Percentiles rank a stretch among this genome's conserved stretches.
Evolutionary conservation across 208 protist genomes (phyloP).

Genomic region (Porcisia hertigi): DNA sequence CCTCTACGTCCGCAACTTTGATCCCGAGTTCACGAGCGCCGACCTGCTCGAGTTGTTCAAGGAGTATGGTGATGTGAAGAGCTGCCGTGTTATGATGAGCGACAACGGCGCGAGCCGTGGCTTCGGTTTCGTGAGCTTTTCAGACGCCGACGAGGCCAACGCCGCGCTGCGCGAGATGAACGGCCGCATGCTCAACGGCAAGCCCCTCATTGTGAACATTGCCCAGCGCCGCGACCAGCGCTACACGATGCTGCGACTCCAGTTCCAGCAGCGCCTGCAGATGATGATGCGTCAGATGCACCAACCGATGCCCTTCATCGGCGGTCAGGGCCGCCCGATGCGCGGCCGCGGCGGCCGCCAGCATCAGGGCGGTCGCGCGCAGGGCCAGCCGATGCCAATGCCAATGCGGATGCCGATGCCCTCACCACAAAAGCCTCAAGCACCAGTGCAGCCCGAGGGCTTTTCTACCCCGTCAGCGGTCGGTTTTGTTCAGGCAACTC

Average conservation of each 20-base stretch:
- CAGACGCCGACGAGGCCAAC: slow-evolving; percentile 97
- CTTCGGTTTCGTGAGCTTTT: slow-evolving; percentile 99
- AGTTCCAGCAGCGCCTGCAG: slow-evolving; percentile 92
- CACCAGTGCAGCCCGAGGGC: slow-evolving; percentile 37
- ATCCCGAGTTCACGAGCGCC: slow-evolving; percentile 96
- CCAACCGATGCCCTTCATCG: slow-evolving; percentile 40
- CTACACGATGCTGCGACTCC: slow-evolving; percentile 94
- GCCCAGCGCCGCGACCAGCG: slow-evolving; percentile 97
- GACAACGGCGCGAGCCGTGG: slow-evolving; percentile 94
- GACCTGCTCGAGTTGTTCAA: slow-evolving; percentile 98
- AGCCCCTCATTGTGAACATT: slow-evolving; percentile 98
- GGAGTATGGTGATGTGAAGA: slow-evolving; percentile 98
- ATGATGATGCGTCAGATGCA: slow-evolving; percentile 86
- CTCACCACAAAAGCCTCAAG: slow-evolving; percentile 27
- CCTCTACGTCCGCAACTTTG: slow-evolving; percentile 99
- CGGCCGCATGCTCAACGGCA: slow-evolving; percentile 94
- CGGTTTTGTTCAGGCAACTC: slow-evolving; percentile 54
- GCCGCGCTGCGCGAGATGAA: slow-evolving; percentile 98
- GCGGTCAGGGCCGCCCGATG: slow-evolving; percentile 31
- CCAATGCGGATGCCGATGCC: slow-evolving; percentile 21
- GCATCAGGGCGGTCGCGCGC: slow-evolving; percentile 37
- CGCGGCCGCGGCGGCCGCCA: slow-evolving; percentile 39
- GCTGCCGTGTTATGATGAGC: slow-evolving; percentile 96
- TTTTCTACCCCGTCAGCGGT: slow-evolving; percentile 49
- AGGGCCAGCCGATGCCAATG: slow-evolving; percentile 44